Evolutionary conservation across 164 flowering plant genomes (phyloP), one percentile per base, ranked within the genome.

Genomic region (Magnolia officinalis): DNA sequence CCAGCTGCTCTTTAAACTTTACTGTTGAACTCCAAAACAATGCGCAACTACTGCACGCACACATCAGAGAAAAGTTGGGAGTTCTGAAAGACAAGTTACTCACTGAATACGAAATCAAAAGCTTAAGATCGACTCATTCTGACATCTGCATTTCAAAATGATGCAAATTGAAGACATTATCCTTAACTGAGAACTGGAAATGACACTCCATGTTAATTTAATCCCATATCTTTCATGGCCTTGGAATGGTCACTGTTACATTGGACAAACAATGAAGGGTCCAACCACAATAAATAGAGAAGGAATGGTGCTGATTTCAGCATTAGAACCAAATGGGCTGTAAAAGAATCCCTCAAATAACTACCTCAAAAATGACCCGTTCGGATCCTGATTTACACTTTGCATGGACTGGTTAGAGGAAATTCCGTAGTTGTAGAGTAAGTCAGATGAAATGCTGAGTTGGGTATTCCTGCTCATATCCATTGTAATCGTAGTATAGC

Each of bases 381-480:
- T 7, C 8, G 68, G 75, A 75, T 72, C 73, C 75, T 72, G 70
- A 75, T 81, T 70, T 72, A 68, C 71, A 70, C 18, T 72, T 50
- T 52, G 63, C 59, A 59, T 13, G 45, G 63, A 64, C 61, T 29
- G 52, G 9, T 51, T 75, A 55, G 71, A 70, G 37, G n/a, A 18
- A 65, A 55, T 19, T 50, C 29, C 68, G n/a, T 19, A n/a, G 67
- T 69, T 52, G 13, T 75, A 50, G 55, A 72, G 51, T 65, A 26
- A 63, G 37, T 86, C 80, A 89, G 72, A 89, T 76, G 75, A 91
- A 91, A 84, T 88, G 84, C 31, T 90, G 87, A 50, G 96, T 92
- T 23, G 97, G 97, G 77, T 89, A 90, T 73, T 84, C 91, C 74
- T 92, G 85, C 87, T 90, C 96, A 77, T 88, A 87, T 70, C 93